Percentiles rank a stretch among this genome's conserved stretches.
Evolutionary conservation across 768 basidiomycete genomes (phyloP).

Genomic region (Lactarius evosmus): DNA sequence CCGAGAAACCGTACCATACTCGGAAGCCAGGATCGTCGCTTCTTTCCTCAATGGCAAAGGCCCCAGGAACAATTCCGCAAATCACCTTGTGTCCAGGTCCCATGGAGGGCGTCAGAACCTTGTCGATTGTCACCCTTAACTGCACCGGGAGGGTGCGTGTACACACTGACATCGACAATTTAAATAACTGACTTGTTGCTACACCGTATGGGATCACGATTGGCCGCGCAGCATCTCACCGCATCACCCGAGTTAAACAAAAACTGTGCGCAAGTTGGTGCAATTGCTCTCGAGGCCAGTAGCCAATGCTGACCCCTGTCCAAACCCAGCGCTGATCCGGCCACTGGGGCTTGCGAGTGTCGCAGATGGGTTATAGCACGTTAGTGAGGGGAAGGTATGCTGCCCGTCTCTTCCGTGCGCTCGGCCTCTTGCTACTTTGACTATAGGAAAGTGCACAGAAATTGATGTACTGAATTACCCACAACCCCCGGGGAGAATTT

Average conservation of each 20-base stretch:
- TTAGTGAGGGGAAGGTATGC: slow-evolving; percentile 20
- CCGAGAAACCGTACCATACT: slow-evolving; percentile 1
- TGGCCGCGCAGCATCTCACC: slow-evolving; percentile 7
- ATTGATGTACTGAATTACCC: slow-evolving; percentile 16
- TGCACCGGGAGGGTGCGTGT: slow-evolving; percentile 10
- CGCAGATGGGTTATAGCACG: slow-evolving; percentile 19
- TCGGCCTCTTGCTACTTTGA: background rate
- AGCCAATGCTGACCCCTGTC: slow-evolving; percentile 11
- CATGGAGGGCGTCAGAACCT: background rate
- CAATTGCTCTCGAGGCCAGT: slow-evolving; percentile 13
- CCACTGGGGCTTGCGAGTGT: slow-evolving; percentile 22
- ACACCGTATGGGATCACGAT: slow-evolving; percentile 6
- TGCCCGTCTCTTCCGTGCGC: background rate
- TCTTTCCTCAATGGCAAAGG: background rate
- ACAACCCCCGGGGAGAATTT: slow-evolving; percentile 15
- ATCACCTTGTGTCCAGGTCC: background rate
- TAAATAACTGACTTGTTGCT: background rate
- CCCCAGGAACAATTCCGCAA: slow-evolving; percentile 1
- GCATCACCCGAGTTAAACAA: slow-evolving; percentile 3
- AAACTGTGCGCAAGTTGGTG: background rate
- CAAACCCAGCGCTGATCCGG: slow-evolving; percentile 11
- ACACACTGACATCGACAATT: too few relatives aligned
- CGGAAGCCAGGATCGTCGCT: slow-evolving; percentile 4
- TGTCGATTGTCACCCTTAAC: background rate
- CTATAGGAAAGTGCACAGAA: slow-evolving; percentile 21